A percentile compares a stretch with the other conserved stretches of the same genome.
phyloP scores from a whole-genome alignment of 148 eudicot genomes.

The Heliamphora exappendiculata region DNA sequence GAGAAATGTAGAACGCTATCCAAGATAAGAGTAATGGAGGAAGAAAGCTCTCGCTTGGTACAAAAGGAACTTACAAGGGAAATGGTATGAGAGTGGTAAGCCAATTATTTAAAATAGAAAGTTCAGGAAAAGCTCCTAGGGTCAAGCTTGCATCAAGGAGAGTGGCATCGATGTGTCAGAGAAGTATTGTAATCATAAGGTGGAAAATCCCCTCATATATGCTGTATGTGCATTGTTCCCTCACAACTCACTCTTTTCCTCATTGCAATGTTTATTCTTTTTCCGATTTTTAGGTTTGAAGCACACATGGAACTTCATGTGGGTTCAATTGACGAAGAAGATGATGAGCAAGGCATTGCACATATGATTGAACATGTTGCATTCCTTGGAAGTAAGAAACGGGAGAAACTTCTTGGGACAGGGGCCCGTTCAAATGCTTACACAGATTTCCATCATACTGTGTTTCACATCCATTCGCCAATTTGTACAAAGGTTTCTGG shows the following conservation, averaged over 20 bases:
- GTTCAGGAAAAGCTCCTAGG: not conserved
- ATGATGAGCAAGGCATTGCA: conserved; percentile 98
- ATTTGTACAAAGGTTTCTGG: conserved; percentile 66
- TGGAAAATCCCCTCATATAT: not conserved
- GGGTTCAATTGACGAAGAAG: conserved; percentile 98
- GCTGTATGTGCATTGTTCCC: not conserved
- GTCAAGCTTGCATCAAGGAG: not conserved
- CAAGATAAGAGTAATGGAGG: too few species aligned
- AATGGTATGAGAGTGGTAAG: not conserved
- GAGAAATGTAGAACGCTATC: too few species aligned
- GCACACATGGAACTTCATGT: conserved; percentile 99
- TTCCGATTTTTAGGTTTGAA: conserved; percentile 63
- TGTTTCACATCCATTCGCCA: conserved; percentile 96
- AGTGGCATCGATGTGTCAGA: not conserved
- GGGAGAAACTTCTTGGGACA: conserved; percentile 91
- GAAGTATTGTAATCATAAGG: not conserved
- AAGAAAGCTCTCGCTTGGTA: too few species aligned
- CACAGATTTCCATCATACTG: conserved; percentile 98
- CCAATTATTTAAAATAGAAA: not conserved
- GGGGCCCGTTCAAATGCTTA: conserved; percentile 99
- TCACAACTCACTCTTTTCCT: not conserved
- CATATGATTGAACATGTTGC: conserved; percentile 99
- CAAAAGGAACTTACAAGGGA: not conserved
- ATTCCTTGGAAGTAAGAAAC: conserved; percentile 98
- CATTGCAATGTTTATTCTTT: conserved; percentile 1